Conservation (phyloP, 805 yeast species). For the Barnettozyma salicaria region DNA sequence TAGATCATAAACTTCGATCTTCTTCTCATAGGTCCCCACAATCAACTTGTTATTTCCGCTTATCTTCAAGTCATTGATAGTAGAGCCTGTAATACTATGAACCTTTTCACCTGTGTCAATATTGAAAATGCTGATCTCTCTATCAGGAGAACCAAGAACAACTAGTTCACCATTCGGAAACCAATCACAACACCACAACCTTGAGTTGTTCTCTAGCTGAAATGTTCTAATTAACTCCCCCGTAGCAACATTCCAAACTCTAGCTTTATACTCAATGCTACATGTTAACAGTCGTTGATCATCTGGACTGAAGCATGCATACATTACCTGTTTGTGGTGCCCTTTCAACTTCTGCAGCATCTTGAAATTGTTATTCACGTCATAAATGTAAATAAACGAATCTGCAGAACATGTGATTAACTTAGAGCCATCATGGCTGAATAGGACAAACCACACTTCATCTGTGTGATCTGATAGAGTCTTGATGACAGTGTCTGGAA, state of each 20-base stretch:
- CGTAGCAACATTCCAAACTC: conserved; percentile 56
- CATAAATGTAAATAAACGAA: conserved; percentile 57
- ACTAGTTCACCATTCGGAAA: conserved; percentile 50
- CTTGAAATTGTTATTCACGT: conserved; percentile 43
- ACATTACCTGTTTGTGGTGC: conserved; percentile 51
- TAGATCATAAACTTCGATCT: conserved; percentile 55
- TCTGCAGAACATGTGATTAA: conserved; percentile 78
- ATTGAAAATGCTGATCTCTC: conserved; percentile 47
- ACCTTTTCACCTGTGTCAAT: conserved; percentile 25
- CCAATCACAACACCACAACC: conserved; percentile 65
- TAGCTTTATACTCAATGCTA: conserved; percentile 62
- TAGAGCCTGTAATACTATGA: conserved; percentile 30
- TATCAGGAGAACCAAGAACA: conserved; percentile 74
- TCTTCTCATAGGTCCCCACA: conserved; percentile 58
- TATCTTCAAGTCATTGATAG: conserved; percentile 66
- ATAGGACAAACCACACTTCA: conserved; percentile 81
- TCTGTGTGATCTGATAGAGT: conserved; percentile 49
- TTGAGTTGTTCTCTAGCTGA: conserved; percentile 22
- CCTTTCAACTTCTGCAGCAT: conserved; percentile 35
- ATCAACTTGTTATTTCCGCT: conserved; percentile 60
- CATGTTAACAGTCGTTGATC: conserved; percentile 64
- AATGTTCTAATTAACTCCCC: conserved; percentile 27
- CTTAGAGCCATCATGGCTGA: conserved; percentile 69
- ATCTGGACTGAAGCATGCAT: conserved; percentile 71
- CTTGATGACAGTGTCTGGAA: conserved; percentile 44